A percentile compares a stretch with the other conserved stretches of the same genome.
Conservation (phyloP, 306 rosid species). For the Casuarina equisetifolia region DNA sequence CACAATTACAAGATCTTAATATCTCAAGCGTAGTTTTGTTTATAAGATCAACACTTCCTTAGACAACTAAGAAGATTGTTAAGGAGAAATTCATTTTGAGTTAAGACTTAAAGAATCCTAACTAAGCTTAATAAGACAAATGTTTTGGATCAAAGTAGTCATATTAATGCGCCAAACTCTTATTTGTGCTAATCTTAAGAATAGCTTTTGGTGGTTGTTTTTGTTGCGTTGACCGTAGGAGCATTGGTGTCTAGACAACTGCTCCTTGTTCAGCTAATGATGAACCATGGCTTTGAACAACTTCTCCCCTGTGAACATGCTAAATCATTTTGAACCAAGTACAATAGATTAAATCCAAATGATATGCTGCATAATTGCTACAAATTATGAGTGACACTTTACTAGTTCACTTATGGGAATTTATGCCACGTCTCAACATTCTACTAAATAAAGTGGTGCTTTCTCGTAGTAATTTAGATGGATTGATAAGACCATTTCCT, state of each 20-base stretch:
- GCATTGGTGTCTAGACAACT: background rate
- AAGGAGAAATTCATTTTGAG: too few species aligned
- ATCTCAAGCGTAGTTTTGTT: too few species aligned
- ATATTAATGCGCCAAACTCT: too few species aligned
- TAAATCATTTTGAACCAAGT: background rate
- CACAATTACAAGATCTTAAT: too few species aligned
- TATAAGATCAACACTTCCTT: too few species aligned
- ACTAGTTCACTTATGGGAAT: background rate
- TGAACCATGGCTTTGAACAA: background rate
- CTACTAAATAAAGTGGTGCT: background rate
- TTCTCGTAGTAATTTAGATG: background rate
- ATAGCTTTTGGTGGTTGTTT: background rate
- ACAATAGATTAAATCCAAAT: background rate
- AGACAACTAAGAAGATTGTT: too few species aligned
- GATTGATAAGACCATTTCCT: too few species aligned
- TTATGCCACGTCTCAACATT: background rate
- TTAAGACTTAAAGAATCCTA: too few species aligned
- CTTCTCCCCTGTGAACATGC: background rate
- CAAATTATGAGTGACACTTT: background rate
- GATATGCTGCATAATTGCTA: background rate
- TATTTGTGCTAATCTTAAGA: background rate
- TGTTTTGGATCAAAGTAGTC: too few species aligned
- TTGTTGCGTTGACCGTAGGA: background rate
- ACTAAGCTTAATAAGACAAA: background rate
- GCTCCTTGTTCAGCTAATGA: too few species aligned